Conservation (phyloP, 1,139 yeast genomes). For the Taphrina communis region DNA sequence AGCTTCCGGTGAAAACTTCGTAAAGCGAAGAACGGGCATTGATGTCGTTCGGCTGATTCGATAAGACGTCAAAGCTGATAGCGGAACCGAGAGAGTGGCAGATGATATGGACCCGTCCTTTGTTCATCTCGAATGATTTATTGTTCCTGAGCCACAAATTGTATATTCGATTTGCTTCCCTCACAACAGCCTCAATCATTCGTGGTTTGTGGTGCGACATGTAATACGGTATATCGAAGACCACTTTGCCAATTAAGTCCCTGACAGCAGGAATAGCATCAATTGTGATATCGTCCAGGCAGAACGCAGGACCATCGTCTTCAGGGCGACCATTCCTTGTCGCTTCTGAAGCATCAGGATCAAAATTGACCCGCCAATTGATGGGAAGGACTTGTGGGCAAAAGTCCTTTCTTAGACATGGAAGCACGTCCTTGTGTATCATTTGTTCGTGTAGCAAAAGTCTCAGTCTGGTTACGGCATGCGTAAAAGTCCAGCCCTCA, state of each 20-base stretch:
- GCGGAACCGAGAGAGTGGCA: constrained; percentile 95
- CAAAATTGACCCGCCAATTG: constrained; percentile 55
- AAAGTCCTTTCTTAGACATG: constrained; percentile 46
- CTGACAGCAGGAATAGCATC: constrained; percentile 80
- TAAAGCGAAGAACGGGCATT: constrained; percentile 41
- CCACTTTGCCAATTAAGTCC: constrained; percentile 80
- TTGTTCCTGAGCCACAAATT: constrained; percentile 63
- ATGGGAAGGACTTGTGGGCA: constrained; percentile 53
- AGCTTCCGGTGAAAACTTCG: constrained; percentile 42
- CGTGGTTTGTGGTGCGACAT: constrained; percentile 72
- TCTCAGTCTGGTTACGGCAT: constrained; percentile 76
- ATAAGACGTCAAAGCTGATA: constrained; percentile 76
- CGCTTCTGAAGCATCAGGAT: constrained; percentile 47
- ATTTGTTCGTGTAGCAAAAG: constrained; percentile 51
- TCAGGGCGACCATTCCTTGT: constrained; percentile 4
- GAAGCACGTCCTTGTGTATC: constrained; percentile 48
- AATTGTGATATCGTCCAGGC: constrained; percentile 74
- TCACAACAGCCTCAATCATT: constrained; percentile 68
- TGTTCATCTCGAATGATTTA: constrained; percentile 62
- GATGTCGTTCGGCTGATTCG: constrained; percentile 59
- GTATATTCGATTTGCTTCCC: constrained; percentile 74
- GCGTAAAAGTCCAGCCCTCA: constrained; percentile 84
- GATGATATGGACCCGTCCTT: constrained; percentile 77
- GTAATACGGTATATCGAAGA: constrained; percentile 83
- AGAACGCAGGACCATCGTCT: constrained; percentile 56